Percentiles rank a stretch among this genome's conserved stretches.
These are phyloP conservation scores for Trifolium fragiferum DNA, from an alignment of 306 rosid genomes.

Conservation along the genomic window DNA sequence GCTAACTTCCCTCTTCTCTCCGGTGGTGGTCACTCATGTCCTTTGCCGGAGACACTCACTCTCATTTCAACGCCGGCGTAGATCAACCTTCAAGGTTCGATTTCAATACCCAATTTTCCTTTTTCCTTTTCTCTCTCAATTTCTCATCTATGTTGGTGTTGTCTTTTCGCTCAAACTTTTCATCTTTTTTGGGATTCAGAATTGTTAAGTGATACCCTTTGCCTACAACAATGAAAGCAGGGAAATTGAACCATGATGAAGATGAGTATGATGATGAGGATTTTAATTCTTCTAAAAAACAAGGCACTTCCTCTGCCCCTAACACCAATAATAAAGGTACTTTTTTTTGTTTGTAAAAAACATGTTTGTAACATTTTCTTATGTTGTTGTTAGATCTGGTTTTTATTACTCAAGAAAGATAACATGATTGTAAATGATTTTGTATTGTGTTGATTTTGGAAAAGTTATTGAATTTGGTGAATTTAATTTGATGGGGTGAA, in stretches of 20 bases:
- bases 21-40: slow-evolving; percentile 34
- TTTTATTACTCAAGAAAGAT: no score
- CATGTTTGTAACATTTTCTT: slow-evolving; percentile 4
- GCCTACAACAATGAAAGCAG: slow-evolving; percentile 68
- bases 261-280: slow-evolving; percentile 93
- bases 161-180: slow-evolving; percentile 31
- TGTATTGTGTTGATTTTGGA: slow-evolving; percentile 4
- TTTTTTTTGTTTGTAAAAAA: background rate
- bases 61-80: slow-evolving; percentile 28
- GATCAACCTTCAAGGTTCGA: slow-evolving; percentile 31
- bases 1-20: slow-evolving; percentile 45
- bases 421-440: slow-evolving; percentile 4
- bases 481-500: slow-evolving; percentile 40
- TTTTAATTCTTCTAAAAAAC: slow-evolving; percentile 65
- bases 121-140: slow-evolving; percentile 19
- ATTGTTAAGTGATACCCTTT: slow-evolving; percentile 29
- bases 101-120: background rate
- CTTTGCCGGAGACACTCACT: slow-evolving; percentile 43
- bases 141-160: slow-evolving; percentile 39
- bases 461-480: slow-evolving; percentile 17
- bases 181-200: slow-evolving; percentile 39
- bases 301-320: slow-evolving; percentile 73
- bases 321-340: slow-evolving; percentile 73
- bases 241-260: slow-evolving; percentile 76
- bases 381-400: slow-evolving; percentile 55